Conservation (phyloP, 2,329 filamentous ascomycete species). For the Diplocarpon mali region DNA sequence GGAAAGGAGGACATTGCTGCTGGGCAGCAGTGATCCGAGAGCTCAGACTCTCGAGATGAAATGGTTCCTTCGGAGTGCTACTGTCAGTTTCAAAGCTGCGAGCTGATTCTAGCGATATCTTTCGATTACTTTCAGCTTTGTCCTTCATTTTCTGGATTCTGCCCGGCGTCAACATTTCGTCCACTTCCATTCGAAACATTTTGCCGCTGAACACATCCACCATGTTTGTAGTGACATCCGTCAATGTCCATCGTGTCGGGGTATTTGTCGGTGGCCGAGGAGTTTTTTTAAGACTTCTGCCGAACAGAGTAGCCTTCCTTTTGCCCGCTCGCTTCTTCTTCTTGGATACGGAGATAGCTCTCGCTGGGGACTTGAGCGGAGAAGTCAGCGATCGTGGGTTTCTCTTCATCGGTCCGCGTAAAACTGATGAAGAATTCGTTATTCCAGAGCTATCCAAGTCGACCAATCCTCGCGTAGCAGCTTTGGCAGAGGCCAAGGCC, state of each 20-base stretch:
- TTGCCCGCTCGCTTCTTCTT: slow-evolving; percentile 31
- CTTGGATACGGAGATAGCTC: slow-evolving; percentile 27
- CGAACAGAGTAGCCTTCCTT: slow-evolving; percentile 28
- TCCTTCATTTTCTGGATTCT: slow-evolving; percentile 33
- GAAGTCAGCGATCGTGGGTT: background rate
- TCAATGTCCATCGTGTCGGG: slow-evolving; percentile 39
- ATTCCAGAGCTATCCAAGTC: slow-evolving; percentile 2
- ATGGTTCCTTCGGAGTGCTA: slow-evolving; percentile 37
- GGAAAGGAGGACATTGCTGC: background rate
- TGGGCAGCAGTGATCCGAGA: slow-evolving; percentile 31
- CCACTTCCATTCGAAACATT: slow-evolving; percentile 44
- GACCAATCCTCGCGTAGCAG: slow-evolving; percentile 24
- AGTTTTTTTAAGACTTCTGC: slow-evolving; percentile 4
- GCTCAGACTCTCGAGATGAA: slow-evolving; percentile 39
- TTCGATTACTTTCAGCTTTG: slow-evolving; percentile 12
- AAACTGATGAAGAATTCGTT: slow-evolving; percentile 11
- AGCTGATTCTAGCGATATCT: slow-evolving; percentile 13
- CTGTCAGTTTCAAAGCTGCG: slow-evolving; percentile 23
- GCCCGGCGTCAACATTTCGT: slow-evolving; percentile 47
- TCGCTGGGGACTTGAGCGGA: background rate
- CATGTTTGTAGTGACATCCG: slow-evolving; percentile 45
- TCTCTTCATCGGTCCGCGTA: slow-evolving; percentile 8
- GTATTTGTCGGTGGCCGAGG: slow-evolving; percentile 20
- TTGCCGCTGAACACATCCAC: slow-evolving; percentile 44
- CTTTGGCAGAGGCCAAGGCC: slow-evolving; percentile 31